Evolutionary conservation across 495 filamentous ascomycete genomes (phyloP).

Genomic region (Penicillium ochrochloron): DNA sequence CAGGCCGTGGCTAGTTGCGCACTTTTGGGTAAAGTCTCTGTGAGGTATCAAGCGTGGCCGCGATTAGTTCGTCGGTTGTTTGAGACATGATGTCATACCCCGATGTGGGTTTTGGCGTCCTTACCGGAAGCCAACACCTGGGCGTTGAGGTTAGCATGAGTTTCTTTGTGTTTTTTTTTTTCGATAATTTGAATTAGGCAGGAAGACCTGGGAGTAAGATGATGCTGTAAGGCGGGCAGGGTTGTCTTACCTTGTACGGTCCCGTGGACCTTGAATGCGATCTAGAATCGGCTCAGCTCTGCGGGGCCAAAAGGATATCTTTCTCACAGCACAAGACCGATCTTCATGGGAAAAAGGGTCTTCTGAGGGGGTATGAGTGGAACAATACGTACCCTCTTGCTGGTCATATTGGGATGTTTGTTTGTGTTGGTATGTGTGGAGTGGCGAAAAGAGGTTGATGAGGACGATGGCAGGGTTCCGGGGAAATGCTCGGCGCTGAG

Average conservation of each 20-base stretch:
- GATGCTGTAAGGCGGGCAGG: not conserved
- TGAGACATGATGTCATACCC: conserved; percentile 28
- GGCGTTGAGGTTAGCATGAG: conserved; percentile 15
- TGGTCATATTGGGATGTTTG: conserved; percentile 1
- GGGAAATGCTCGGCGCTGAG: not conserved
- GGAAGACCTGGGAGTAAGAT: not conserved
- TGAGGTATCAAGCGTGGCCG: conserved; percentile 6
- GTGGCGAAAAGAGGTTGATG: not conserved
- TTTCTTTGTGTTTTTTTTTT: not conserved
- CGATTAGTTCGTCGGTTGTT: conserved; percentile 7
- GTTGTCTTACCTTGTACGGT: conserved; percentile 54
- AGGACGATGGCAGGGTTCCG: not conserved
- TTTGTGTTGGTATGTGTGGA: not conserved
- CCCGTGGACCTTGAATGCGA: conserved; percentile 57
- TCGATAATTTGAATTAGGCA: not conserved
- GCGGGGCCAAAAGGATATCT: not conserved
- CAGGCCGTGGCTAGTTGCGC: conserved; percentile 65
- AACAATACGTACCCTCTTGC: conserved; percentile 9
- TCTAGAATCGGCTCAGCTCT: conserved; percentile 31
- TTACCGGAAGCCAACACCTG: conserved; percentile 77
- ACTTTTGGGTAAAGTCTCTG: conserved; percentile 73
- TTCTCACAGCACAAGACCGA: not conserved
- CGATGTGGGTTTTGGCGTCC: conserved; percentile 7
- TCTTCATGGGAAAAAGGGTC: not conserved
- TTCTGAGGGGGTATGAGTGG: not conserved